These are phyloP conservation scores for Boletus sp. DNA, from an alignment of 1,284 basidiomycete species.

Conservation along the genomic window DNA sequence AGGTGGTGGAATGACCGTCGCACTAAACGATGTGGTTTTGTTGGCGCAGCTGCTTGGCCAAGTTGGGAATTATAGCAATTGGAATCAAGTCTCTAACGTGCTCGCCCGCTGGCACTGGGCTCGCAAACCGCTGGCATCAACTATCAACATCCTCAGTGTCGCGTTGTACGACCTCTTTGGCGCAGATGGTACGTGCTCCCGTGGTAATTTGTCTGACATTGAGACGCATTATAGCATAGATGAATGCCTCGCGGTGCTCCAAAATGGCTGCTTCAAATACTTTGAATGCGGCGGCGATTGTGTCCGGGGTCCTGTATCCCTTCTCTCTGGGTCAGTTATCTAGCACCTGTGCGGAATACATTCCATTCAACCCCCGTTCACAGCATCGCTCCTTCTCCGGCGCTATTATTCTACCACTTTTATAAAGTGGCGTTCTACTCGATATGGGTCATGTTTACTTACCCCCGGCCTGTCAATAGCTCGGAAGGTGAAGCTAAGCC, in stretches of 20 bases:
- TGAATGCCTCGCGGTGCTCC: constrained; percentile 75
- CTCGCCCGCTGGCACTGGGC: constrained; percentile 81
- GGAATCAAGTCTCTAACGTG: constrained; percentile 55
- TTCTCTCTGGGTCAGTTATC: constrained; percentile 71
- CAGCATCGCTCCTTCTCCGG: constrained; percentile 70
- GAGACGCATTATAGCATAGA: constrained; percentile 43
- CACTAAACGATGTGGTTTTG: constrained; percentile 78
- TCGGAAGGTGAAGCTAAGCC: constrained; percentile 12
- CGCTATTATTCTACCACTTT: constrained; percentile 86
- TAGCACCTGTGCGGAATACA: no score
- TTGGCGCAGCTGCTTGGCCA: constrained; percentile 60
- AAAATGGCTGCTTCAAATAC: constrained; percentile 96
- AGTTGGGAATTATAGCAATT: constrained; percentile 53
- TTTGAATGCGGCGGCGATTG: constrained; percentile 93
- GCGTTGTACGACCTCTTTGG: constrained; percentile 91
- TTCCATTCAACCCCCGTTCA: constrained; percentile 15
- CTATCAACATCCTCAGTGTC: constrained; percentile 87
- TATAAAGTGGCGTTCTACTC: constrained; percentile 94
- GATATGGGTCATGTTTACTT: constrained; percentile 82
- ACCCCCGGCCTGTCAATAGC: constrained; percentile 43
- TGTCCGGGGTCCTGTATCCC: constrained; percentile 82
- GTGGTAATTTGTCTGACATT: background rate
- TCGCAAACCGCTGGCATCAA: constrained; percentile 76
- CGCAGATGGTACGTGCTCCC: constrained; percentile 64
- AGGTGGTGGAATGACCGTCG: constrained; percentile 95